phyloP scores from a whole-genome alignment of 2,329 filamentous ascomycete species.

The Sclerotinia spermophila region DNA sequence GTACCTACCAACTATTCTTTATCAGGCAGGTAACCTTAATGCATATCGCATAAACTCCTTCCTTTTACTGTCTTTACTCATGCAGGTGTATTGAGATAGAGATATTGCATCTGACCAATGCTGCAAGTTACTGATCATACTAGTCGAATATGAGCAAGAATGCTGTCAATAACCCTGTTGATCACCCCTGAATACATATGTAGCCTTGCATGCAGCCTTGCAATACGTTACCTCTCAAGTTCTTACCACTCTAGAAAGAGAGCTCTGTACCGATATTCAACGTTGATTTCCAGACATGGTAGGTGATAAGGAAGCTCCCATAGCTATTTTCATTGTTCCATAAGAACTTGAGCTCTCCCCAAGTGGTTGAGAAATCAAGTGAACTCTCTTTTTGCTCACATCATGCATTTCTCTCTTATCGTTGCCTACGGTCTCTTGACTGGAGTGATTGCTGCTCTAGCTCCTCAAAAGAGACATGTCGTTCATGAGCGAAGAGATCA shows the following conservation, averaged over 20 bases:
- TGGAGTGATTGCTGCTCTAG: slow-evolving; percentile 16
- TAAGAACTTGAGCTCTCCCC: slow-evolving; percentile 13
- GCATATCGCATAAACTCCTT: slow-evolving; percentile 5
- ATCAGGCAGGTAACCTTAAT: slow-evolving; percentile 19
- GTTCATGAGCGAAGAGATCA: slow-evolving; percentile 23
- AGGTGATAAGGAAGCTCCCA: slow-evolving; percentile 14
- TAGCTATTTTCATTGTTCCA: slow-evolving; percentile 8
- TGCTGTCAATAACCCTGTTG: slow-evolving; percentile 2
- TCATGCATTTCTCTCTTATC: slow-evolving; percentile 16
- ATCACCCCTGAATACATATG: background rate
- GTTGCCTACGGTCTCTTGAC: slow-evolving; percentile 15
- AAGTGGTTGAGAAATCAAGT: slow-evolving; percentile 1
- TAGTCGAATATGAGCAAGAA: slow-evolving; percentile 1
- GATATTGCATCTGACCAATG: slow-evolving; percentile 1
- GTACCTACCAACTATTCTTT: background rate
- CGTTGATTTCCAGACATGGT: background rate
- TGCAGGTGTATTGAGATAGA: slow-evolving; percentile 6
- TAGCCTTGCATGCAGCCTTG: slow-evolving; percentile 8
- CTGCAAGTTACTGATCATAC: background rate
- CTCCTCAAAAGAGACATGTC: slow-evolving; percentile 17
- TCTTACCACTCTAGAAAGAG: background rate
- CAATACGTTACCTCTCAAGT: background rate
- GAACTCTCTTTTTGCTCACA: slow-evolving; percentile 3
- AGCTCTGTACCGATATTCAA: background rate
- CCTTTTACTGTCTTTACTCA: background rate